Base-by-base conservation (phyloP, 768 basidiomycete species). In the Mycena haematopus region DNA sequence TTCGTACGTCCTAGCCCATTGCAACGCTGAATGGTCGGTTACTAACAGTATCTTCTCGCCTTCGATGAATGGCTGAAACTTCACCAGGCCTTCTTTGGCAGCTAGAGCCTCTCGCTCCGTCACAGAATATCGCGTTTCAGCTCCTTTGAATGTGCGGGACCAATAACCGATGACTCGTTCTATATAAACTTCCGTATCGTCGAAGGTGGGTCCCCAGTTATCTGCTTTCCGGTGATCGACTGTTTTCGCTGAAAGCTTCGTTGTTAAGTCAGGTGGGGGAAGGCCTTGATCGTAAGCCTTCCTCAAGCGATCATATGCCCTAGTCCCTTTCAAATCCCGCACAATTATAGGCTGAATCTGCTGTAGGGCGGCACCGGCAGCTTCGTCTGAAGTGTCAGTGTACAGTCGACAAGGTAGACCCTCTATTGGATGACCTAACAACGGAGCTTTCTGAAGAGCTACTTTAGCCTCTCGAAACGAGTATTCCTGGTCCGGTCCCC, bases 351-450 rank as follows among this genome's bases (percentile, higher is more conserved):
- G 40, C 19, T 42, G 63, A 2, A 66, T 56, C 42, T 69, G 68
- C 45, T 69, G 68, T 8, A 69, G 46, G 0, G 61, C 62, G 6
- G 27, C 40, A 6, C 63, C 65, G 1, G 58, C 29, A 0, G 63
- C 65, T n/a, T 51, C n/a, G 25, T 65, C 65, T 1, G 63, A 67
- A 0, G 65, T 58, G 52, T 75, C 75, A 0, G 70, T 71, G 38
- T 75, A 75, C 0, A 76, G 56, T 17, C 68, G 52, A 45, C 74
- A 76, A 0, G 68, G 70, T 22, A 36, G n/a, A 1, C 67, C 65
- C n/a, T 53, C 52, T 1, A 58, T 52, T 1, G 72, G 65, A 44
- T 74, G 69, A 1, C 60, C 73, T 21, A 67, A 25, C 6, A 76
- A 47, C 0, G 75, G 74, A 5, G 74, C 69, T 8, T 11, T n/a